phyloP scores from a whole-genome alignment of 768 basidiomycete species.

The Trametes coccinea region DNA sequence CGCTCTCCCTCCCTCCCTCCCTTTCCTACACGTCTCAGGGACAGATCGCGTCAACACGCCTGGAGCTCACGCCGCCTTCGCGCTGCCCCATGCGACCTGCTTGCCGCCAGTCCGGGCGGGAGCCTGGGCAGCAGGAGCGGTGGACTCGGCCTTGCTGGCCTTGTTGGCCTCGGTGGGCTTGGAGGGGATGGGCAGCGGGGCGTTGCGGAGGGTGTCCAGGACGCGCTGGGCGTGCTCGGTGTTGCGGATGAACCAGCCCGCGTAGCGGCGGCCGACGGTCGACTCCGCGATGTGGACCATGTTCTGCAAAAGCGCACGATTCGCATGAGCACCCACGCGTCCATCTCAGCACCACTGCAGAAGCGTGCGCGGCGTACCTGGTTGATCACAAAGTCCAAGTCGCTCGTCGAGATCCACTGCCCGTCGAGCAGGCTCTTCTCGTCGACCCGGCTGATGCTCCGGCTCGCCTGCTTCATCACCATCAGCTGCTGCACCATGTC shows the following conservation, averaged over 20 bases:
- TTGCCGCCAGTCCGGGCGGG: constrained; percentile 42
- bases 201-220: constrained; percentile 69
- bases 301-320: constrained; percentile 51
- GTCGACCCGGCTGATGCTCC: constrained; percentile 63
- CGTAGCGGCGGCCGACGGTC: constrained; percentile 89
- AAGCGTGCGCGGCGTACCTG: constrained; percentile 51
- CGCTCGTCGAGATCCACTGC: constrained; percentile 84
- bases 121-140: constrained; percentile 24
- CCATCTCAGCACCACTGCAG: not conserved
- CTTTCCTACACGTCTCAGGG: no score
- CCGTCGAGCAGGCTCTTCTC: constrained; percentile 74
- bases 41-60: not conserved
- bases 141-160: constrained; percentile 3
- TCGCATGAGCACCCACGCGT: not conserved
- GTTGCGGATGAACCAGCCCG: constrained; percentile 97
- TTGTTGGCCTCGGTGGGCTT: constrained; percentile 23
- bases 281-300: constrained; percentile 97
- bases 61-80: constrained; percentile 31
- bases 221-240: constrained; percentile 90
- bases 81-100: constrained; percentile 62
- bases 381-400: constrained; percentile 93
- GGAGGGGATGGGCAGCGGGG: constrained; percentile 47
- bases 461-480: constrained; percentile 88
- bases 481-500: constrained; percentile 96
- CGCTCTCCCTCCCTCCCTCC: not conserved